Base-by-base conservation (phyloP, 164 flowering plant species). In the Dillenia suffruticosa region DNA sequence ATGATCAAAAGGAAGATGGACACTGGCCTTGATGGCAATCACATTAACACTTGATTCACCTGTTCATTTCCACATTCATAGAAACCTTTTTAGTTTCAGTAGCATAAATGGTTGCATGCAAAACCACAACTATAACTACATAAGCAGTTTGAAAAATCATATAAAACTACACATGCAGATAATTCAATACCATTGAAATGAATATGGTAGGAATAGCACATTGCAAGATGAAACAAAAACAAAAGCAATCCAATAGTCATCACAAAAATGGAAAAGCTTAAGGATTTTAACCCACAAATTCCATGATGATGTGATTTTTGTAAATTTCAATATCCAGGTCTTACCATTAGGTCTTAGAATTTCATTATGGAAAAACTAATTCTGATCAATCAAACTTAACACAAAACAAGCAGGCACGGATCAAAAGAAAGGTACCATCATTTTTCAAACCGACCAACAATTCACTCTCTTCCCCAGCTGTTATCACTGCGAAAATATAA, bases 1-100 rank as follows among this genome's bases (percentile, higher is more conserved):
- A 67, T 92, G 99, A 78, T 90, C 86, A 68, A 69, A 82, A 55
- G 97, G 85, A 65, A 89, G 93, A 77, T 95, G 97, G 63, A 92
- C 71, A 66, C 84, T 88, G 70, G 94, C 96, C 71, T 73, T 82
- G 45, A 95, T 76, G 9, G 94, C 96, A 66, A 86, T 46, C 14
- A 92, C 84, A 56, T 80, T 88, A 72, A 95, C 32, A 57, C 64
- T 56, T 14, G 85, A 77, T 46, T 88, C 91, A 32, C 90, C 97
- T 95, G 77, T 60, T 67, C 40, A 32, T 32, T 49, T 58, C 50
- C 65, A 24, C 48, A 63, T 50, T 10, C 62, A 73, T 22, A 45
- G 9, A 69, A 46, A 12, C 26, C 40, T 32, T 15, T 16, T 15
- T 16, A 9, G 10, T 52, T 48, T 6, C 43, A 55, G 56, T 50